Percentiles rank a stretch among this genome's conserved stretches.
Conservation (phyloP, 176 grass and related monocot species). For the Eleusine coracana region DNA sequence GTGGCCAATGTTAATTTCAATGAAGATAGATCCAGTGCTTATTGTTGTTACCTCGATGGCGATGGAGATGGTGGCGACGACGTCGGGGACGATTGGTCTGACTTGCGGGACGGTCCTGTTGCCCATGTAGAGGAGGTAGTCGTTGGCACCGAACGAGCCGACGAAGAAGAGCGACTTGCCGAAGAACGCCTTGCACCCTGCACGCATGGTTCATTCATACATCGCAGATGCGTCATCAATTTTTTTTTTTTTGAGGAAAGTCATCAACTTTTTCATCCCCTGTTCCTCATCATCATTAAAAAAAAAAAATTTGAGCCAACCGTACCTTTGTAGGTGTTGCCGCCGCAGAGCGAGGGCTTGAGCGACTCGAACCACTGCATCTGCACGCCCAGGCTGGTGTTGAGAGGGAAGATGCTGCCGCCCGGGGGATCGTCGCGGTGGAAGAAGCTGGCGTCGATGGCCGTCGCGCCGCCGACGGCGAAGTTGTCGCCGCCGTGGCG, state of each 20-base stretch:
- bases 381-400: constrained; percentile 50
- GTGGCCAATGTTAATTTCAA: too few species aligned
- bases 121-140: constrained; percentile 33
- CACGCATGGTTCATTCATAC: not conserved
- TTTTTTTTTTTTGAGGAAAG: too few species aligned
- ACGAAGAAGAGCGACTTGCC: constrained; percentile 52
- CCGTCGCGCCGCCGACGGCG: constrained; percentile 47
- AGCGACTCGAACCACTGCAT: constrained; percentile 50
- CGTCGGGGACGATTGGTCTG: constrained; percentile 26
- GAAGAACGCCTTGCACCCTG: constrained; percentile 50
- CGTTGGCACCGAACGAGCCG: constrained; percentile 53
- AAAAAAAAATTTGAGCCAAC: too few species aligned
- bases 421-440: not conserved
- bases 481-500: constrained; percentile 50
- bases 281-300: too few species aligned
- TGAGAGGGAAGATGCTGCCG: constrained; percentile 30
- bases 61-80: constrained; percentile 38
- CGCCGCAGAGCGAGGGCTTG: constrained; percentile 50
- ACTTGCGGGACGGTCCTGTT: constrained; percentile 27
- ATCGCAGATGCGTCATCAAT: too few species aligned
- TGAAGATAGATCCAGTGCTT: too few species aligned
- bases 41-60: constrained; percentile 58
- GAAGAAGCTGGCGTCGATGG: constrained; percentile 46
- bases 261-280: too few species aligned
- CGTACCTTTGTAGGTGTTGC: constrained; percentile 7